Evolutionary conservation across 306 rosid genomes (phyloP), one percentile per base, ranked within the genome.

Genomic region (Ammopiptanthus mongolicus): DNA sequence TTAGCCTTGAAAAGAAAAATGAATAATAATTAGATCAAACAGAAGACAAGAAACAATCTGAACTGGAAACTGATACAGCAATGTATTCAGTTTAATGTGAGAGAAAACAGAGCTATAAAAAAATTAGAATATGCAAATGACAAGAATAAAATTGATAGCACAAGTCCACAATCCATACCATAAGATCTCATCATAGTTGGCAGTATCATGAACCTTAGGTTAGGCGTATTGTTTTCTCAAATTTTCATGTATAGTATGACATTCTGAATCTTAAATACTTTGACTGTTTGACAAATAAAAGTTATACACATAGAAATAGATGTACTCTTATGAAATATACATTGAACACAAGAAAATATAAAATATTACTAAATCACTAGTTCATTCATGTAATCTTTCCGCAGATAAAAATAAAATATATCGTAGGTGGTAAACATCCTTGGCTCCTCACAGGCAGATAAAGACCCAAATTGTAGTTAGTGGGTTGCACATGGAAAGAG

Each of bases 1-100:
- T 96, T 96, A 50, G 99, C 97, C 99, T 92, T 83, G 36, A 59
- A 71, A 79, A 39, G 68, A 31, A 63, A 74, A 68, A 48, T 0
- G 68, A 46, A 74, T 12, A 56, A 70, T 36, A 69, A 69, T 36
- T 33, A 76, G 53, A 42, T 66, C 18, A 50, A 47, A 44, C 29
- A 69, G 50, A 66, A 59, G 36, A 14, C 0, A 12, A 46, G 11
- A 63, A 84, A 58, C 28, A 65, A 19, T 37, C 62, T 53, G 63
- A 63, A 65, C 58, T 3, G n/a, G 18, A 77, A 50, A 69, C 53
- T 19, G 37, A 7, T 17, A n/a, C 1, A 5, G 42, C 3, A 21
- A 61, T 55, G 46, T 18, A 71, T 70, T 64, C 31, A 74, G 28
- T 50, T 59, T 65, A 5, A 61, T 17, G 13, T 8, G 39, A 52